These are phyloP conservation scores for Tolypocladium pustulatum DNA, from an alignment of 2,329 filamentous ascomycete species.

Conservation along the genomic window DNA sequence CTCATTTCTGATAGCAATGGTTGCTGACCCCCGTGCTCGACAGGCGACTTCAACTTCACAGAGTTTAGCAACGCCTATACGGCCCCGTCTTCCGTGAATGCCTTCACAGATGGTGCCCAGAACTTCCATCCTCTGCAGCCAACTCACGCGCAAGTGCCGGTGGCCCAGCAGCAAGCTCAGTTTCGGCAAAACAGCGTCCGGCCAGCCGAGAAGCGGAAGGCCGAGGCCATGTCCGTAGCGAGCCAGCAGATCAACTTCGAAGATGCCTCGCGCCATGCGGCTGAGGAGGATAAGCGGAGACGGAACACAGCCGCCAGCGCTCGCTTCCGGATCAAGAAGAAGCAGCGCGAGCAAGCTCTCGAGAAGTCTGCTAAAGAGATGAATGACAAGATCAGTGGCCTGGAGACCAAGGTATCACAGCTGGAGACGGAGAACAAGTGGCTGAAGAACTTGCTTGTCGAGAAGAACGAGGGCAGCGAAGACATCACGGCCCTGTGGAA, in stretches of 20 bases:
- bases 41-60: constrained; percentile 48
- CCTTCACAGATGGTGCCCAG: constrained; percentile 21
- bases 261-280: constrained; percentile 60
- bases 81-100: constrained; percentile 36
- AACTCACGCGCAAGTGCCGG: constrained; percentile 29
- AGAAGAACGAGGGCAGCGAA: constrained; percentile 62
- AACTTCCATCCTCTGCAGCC: constrained; percentile 44
- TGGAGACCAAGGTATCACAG: constrained; percentile 65
- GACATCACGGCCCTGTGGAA: constrained; percentile 40
- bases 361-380: constrained; percentile 77
- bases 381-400: constrained; percentile 61
- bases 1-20: background rate
- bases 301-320: constrained; percentile 83
- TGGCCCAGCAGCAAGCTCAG: constrained; percentile 26
- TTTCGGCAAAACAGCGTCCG: constrained; percentile 18
- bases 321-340: constrained; percentile 90
- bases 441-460: constrained; percentile 69
- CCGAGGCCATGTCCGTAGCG: constrained; percentile 27
- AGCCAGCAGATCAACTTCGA: constrained; percentile 48
- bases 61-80: constrained; percentile 44
- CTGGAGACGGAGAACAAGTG: constrained; percentile 78
- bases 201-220: constrained; percentile 34
- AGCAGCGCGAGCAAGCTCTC: constrained; percentile 81
- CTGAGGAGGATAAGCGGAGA: constrained; percentile 82
- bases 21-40: constrained; percentile 24